Evolutionary conservation across 331 rosid species (phyloP), one percentile per base, ranked within the genome.

Genomic region (Rosa hybrid): DNA sequence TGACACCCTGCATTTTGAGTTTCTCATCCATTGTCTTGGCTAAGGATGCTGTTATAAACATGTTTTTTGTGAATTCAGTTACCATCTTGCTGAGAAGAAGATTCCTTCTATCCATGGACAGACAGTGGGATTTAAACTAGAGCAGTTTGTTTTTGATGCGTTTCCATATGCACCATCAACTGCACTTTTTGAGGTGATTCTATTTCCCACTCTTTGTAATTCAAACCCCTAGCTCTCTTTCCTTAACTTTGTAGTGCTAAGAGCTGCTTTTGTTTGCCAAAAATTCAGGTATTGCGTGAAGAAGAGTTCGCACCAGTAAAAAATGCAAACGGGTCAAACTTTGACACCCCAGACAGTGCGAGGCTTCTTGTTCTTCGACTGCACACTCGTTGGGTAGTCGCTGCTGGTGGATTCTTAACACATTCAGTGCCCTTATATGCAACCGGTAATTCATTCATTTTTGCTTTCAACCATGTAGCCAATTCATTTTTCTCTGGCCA

Each of bases 301-400:
- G 99, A 96, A 82, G 99, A 96, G 85, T 96, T 96, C 84, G 99
- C 99, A 16, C 98, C 99, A 0, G 99, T 96, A 39, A 96, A 96
- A 87, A 93, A 93, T 83, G 98, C 96, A 41, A 93, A 89, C 25
- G 97, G 98, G 45, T 90, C 99, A 76, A 93, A 87, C 83, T 91
- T 72, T 86, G 99, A 96, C 81, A 96, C 99, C 60, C 99, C 99
- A 14, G 99, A 96, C 64, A 93, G 96, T 86, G 99, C 99, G 5
- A 89, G 86, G 82, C 89, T 93, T 74, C 99, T 96, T 80, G 93
- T 96, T 74, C 97, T 96, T 71, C 92, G 99, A 83, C 99, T 96
- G 76, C 99, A 96, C 78, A 88, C 91, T 78, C 99, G 98, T 46
- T 96, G 99, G 99, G 96, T 93, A 49, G 94, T 90, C 60, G 98